These are phyloP conservation scores for Suillus alpinus DNA, from an alignment of 768 basidiomycete genomes.

Conservation along the genomic window DNA sequence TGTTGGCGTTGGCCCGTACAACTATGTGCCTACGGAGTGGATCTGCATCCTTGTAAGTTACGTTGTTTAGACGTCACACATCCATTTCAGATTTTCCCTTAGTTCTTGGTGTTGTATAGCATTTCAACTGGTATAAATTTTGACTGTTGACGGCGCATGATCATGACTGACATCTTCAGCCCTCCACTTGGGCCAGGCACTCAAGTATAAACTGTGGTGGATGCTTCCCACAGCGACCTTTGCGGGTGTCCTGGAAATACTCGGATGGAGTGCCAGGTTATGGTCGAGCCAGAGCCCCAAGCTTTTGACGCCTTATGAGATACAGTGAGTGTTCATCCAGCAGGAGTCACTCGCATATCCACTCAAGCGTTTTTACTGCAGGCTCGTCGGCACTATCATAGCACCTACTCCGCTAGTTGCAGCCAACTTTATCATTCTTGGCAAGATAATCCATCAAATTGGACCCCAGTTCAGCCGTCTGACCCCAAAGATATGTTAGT, in stretches of 20 bases:
- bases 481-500: conserved; percentile 27
- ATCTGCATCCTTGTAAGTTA: conserved; percentile 28
- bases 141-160: background rate
- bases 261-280: conserved; percentile 55
- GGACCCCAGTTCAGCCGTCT: conserved; percentile 52
- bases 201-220: conserved; percentile 49
- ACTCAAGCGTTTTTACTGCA: conserved; percentile 1
- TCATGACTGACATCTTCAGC: conserved; percentile 27
- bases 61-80: background rate
- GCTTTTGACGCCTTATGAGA: conserved; percentile 34
- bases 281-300: conserved; percentile 40
- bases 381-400: conserved; percentile 42
- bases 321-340: conserved; percentile 35
- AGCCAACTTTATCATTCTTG: conserved; percentile 54
- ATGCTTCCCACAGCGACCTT: conserved; percentile 47
- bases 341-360: too few relatives aligned
- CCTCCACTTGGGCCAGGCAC: conserved; percentile 44
- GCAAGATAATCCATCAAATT: conserved; percentile 39
- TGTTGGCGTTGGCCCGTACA: conserved; percentile 22
- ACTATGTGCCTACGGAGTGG: conserved; percentile 39
- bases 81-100: background rate
- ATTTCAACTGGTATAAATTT: conserved; percentile 36
- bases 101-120: conserved; percentile 39
- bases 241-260: conserved; percentile 46
- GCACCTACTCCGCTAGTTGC: conserved; percentile 58